Evolutionary conservation across 78 protist species (phyloP), one percentile per base, ranked within the genome.

Genomic region (Acrasis kona): DNA sequence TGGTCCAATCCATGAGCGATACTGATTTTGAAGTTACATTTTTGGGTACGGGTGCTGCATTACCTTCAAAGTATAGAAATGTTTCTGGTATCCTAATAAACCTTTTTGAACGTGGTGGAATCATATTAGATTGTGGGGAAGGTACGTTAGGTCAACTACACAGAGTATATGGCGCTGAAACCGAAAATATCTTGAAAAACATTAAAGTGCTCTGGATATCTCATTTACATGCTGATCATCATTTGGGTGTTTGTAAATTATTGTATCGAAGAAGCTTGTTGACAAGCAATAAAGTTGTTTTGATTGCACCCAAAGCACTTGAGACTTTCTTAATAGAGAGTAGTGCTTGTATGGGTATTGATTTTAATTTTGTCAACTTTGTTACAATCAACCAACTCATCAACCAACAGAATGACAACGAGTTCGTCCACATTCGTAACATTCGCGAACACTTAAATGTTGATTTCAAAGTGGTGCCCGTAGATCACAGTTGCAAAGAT

Each of bases 211-310:
- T 94, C 9, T 94, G 82, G 86, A 69, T 95, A 29, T 94, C 96
- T 6, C 98, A 96, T 89, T 70, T 90, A 79, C 99, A 96, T 70
- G 99, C 97, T 9, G 99, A 96, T 84, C 99, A 96, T 77, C 92
- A 90, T 70, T 74, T 95, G 6, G 99, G 99, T n/a, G 57, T 88
- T 6, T 40, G 37, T n/a, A 19, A 67, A 19, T 67, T 67, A 19
- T 30, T 67, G 28, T 67, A 30, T 67, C 65, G 12, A 19, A 19
- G 71, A 50, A 19, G 19, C 19, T n/a, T n/a, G 19, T 50, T 50
- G 19, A 50, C 19, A n/a, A 19, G 19, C 19, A 50, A 50, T 50
- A 50, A 50, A 50, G 19, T 50, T n/a, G 19, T 19, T n/a, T n/a
- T 50, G 34, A 50, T 50, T 50, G 19, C 61, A 50, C 61, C 19